Percentiles rank a stretch among this genome's conserved stretches.
phyloP scores from a whole-genome alignment of 2,329 filamentous ascomycete species.

The Emericellopsis cladophorae region DNA sequence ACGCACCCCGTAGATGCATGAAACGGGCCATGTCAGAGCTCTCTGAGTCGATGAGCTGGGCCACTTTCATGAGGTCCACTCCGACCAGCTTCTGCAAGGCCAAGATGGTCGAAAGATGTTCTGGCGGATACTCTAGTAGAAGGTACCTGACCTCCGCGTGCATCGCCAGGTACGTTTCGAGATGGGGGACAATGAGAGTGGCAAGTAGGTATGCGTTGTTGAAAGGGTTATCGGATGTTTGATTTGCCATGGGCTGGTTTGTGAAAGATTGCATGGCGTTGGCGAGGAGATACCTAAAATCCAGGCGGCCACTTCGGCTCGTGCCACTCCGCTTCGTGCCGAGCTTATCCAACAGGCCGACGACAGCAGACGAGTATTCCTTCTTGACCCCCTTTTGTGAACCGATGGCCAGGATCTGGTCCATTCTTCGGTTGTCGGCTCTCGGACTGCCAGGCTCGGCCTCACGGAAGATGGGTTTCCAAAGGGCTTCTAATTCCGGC shows the following conservation, averaged over 20 bases:
- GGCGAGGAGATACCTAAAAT: constrained; percentile 47
- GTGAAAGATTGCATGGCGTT: constrained; percentile 48
- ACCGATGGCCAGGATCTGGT: constrained; percentile 49
- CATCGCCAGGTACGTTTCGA: constrained; percentile 44
- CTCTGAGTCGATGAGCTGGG: constrained; percentile 37
- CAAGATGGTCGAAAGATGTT: constrained; percentile 42
- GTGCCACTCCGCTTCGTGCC: constrained; percentile 35
- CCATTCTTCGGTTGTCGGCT: constrained; percentile 27
- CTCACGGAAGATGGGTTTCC: constrained; percentile 37
- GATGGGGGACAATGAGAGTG: constrained; percentile 43
- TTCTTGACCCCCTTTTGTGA: constrained; percentile 40
- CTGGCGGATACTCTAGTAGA: constrained; percentile 44
- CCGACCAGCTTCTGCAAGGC: constrained; percentile 46
- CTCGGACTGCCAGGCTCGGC: constrained; percentile 13
- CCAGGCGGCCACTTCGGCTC: constrained; percentile 41
- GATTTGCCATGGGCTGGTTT: constrained; percentile 33
- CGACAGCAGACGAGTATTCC: constrained; percentile 33
- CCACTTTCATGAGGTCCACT: constrained; percentile 42
- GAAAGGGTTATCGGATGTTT: constrained; percentile 40
- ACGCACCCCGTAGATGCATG: constrained; percentile 23
- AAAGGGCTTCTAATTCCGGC: constrained; percentile 35
- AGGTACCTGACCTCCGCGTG: constrained; percentile 42
- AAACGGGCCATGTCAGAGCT: constrained; percentile 22
- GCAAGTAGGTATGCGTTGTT: constrained; percentile 41
- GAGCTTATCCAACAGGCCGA: constrained; percentile 39